Percentiles rank a stretch among this genome's conserved stretches.
Conservation (phyloP, 2,329 filamentous ascomycete genomes). For the Westerdykella ornata region DNA sequence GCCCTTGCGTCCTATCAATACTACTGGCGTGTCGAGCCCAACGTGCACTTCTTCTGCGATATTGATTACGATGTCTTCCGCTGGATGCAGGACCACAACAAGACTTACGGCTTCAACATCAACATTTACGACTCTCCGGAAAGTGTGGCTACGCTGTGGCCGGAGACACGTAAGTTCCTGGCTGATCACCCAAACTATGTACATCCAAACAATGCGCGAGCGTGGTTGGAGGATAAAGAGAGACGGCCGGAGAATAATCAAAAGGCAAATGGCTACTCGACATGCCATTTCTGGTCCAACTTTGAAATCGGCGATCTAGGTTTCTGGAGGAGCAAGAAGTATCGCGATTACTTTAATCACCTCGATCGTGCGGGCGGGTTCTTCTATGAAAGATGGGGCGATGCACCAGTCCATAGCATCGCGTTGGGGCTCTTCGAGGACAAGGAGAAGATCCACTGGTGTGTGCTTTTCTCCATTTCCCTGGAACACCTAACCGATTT, state of each 20-base stretch:
- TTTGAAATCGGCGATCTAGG: conserved; percentile 92
- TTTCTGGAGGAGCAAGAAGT: conserved; percentile 85
- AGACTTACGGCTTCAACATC: conserved; percentile 98
- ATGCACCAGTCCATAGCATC: conserved; percentile 94
- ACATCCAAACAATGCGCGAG: conserved; percentile 75
- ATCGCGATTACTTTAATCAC: conserved; percentile 95
- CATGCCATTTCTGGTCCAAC: conserved; percentile 99
- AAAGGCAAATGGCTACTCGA: conserved; percentile 87
- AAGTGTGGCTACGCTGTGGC: conserved; percentile 84
- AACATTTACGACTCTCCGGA: conserved; percentile 89
- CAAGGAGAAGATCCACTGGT: conserved; percentile 87
- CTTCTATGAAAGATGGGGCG: conserved; percentile 98
- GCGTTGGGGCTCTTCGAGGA: conserved; percentile 90
- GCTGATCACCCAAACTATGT: conserved; percentile 75
- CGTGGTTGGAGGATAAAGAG: conserved; percentile 75
- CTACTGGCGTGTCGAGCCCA: conserved; percentile 98
- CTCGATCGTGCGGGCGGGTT: conserved; percentile 91
- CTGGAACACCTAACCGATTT: neutral
- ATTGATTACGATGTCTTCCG: conserved; percentile 97
- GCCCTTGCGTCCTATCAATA: conserved; percentile 75
- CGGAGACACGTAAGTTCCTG: conserved; percentile 88
- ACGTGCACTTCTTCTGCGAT: conserved; percentile 98
- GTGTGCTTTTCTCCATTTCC: conserved; percentile 30
- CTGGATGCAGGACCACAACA: conserved; percentile 97
- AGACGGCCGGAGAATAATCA: conserved; percentile 72